A percentile compares a stretch with the other conserved stretches of the same genome.
These are phyloP conservation scores for Podosphaera xanthii DNA, from an alignment of 2,329 filamentous ascomycete genomes.

Conservation along the genomic window DNA sequence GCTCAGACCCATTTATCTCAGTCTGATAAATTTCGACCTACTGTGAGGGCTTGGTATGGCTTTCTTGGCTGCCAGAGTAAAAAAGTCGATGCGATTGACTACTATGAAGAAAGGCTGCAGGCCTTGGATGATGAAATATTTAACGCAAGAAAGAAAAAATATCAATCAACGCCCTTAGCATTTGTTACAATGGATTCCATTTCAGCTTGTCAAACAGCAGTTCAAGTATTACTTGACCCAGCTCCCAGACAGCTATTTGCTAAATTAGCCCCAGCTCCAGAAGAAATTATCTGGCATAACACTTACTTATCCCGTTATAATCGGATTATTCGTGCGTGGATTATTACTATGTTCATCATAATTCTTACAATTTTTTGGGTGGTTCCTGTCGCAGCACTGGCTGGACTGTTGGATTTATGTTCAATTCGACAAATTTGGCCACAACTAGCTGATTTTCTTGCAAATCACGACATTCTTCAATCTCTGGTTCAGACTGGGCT, in stretches of 20 bases:
- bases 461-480: slow-evolving; percentile 43
- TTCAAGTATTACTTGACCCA: slow-evolving; percentile 82
- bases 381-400: slow-evolving; percentile 55
- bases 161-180: slow-evolving; percentile 57
- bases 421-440: slow-evolving; percentile 56
- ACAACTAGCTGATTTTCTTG: slow-evolving; percentile 40
- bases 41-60: slow-evolving; percentile 56
- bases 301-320: slow-evolving; percentile 59
- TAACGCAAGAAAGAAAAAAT: slow-evolving; percentile 49
- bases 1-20: slow-evolving; percentile 18
- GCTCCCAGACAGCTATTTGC: slow-evolving; percentile 69
- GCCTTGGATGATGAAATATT: slow-evolving; percentile 54
- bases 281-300: slow-evolving; percentile 87
- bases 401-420: slow-evolving; percentile 58
- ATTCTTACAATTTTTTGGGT: slow-evolving; percentile 78
- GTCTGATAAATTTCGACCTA: slow-evolving; percentile 34
- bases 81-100: slow-evolving; percentile 75
- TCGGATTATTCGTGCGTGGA: slow-evolving; percentile 60
- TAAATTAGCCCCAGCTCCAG: slow-evolving; percentile 65
- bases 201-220: slow-evolving; percentile 79
- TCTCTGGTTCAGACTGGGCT: slow-evolving; percentile 71
- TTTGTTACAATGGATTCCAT: slow-evolving; percentile 97
- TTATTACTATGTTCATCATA: slow-evolving; percentile 61
- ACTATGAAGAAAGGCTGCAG: slow-evolving; percentile 71
- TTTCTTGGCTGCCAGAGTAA: slow-evolving; percentile 47